These are phyloP conservation scores for Moesziomyces parantarcticus DNA, from an alignment of 1,284 basidiomycete species.

Conservation along the genomic window DNA sequence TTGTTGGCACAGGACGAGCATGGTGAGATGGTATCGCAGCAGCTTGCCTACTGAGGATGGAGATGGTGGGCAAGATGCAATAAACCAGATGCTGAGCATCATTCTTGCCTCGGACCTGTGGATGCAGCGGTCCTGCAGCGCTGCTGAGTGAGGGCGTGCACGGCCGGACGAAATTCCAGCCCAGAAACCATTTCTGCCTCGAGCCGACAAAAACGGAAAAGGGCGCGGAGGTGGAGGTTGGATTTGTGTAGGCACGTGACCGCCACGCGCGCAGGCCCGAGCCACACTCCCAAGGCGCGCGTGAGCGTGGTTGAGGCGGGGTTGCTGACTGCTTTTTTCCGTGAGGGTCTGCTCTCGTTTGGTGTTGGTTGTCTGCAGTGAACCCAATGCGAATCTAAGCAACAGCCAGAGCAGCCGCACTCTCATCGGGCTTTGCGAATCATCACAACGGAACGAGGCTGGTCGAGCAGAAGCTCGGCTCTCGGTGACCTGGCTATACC, in stretches of 20 bases:
- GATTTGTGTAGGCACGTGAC: no score
- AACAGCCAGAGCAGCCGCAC: not conserved
- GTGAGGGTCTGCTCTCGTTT: not conserved
- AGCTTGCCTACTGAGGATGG: not conserved
- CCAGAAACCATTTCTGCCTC: no score
- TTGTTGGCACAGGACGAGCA: conserved; percentile 1
- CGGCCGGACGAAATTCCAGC: no score
- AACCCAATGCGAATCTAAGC: not conserved
- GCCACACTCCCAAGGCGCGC: no score
- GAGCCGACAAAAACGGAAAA: no score
- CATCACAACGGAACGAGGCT: not conserved
- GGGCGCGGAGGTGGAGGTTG: no score
- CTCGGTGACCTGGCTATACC: not conserved
- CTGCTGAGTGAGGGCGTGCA: no score
- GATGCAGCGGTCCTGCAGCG: no score
- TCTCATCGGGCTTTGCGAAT: not conserved
- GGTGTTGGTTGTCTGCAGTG: not conserved
- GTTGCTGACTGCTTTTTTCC: not conserved
- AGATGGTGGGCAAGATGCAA: not conserved
- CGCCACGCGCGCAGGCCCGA: no score
- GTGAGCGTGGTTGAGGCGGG: not conserved
- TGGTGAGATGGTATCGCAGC: conserved; percentile 1
- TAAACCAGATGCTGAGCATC: no score
- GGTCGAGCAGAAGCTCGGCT: not conserved
- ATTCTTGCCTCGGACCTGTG: no score